Evolutionary conservation across 2,329 filamentous ascomycete genomes (phyloP).

Genomic region (Colletotrichum siamense): DNA sequence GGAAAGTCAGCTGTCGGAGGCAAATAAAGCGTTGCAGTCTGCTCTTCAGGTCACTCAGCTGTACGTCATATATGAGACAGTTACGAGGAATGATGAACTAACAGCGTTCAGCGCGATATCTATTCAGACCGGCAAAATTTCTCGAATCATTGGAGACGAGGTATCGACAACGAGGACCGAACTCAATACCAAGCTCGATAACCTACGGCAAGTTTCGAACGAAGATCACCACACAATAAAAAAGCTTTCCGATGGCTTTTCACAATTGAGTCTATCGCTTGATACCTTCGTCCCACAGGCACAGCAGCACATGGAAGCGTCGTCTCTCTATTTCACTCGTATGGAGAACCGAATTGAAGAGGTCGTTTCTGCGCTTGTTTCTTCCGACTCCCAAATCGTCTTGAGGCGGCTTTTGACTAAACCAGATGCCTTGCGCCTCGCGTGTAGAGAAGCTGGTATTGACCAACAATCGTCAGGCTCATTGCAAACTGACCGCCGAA

Average conservation of each 20-base stretch:
- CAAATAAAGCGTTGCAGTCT: not conserved
- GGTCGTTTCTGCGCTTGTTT: too few relatives aligned
- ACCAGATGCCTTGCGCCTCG: accelerated
- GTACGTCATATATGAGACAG: accelerated
- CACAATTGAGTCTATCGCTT: accelerated
- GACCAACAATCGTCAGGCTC: accelerated
- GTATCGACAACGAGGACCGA: not conserved
- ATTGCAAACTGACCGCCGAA: accelerated
- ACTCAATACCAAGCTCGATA: not conserved
- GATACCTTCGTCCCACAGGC: not conserved
- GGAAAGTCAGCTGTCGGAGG: not conserved
- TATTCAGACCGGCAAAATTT: accelerated
- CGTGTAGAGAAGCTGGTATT: too few relatives aligned
- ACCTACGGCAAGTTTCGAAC: accelerated
- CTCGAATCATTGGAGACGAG: not conserved
- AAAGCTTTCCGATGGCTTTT: accelerated
- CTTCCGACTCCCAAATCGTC: accelerated
- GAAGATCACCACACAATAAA: accelerated
- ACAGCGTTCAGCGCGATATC: not conserved
- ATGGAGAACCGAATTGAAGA: too few relatives aligned
- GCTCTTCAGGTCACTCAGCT: not conserved
- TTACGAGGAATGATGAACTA: not conserved
- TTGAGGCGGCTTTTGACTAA: too few relatives aligned
- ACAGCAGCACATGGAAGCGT: too few relatives aligned
- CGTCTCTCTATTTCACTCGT: accelerated